phyloP scores from a whole-genome alignment of 176 grass and related monocot species.

The Poa pratensis region DNA sequence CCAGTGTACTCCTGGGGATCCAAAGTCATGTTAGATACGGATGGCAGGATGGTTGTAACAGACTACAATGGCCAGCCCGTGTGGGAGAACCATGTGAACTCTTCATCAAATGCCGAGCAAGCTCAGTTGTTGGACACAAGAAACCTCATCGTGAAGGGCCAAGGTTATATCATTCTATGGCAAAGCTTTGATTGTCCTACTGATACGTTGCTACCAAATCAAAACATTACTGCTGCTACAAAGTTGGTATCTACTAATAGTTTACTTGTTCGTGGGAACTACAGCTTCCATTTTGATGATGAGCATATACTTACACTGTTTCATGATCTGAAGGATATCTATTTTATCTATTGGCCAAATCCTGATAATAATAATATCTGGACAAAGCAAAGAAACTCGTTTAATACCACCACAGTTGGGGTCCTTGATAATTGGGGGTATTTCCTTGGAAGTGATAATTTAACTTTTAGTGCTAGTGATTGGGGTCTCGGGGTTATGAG shows the following conservation, averaged over 20 bases:
- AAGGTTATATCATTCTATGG: conserved; percentile 37
- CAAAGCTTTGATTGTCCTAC: conserved; percentile 50
- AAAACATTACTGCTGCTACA: conserved; percentile 33
- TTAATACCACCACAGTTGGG: not conserved
- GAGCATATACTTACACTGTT: conserved; percentile 34
- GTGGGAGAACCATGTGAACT: conserved; percentile 31
- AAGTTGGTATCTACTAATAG: conserved; percentile 39
- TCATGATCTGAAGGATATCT: conserved; percentile 37
- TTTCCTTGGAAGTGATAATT: conserved; percentile 24
- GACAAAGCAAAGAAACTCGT: not conserved
- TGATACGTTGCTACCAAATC: conserved; percentile 50
- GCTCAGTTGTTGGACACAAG: conserved; percentile 32
- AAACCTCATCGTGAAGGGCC: conserved; percentile 40
- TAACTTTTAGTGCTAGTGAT: conserved; percentile 32
- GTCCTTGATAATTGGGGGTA: conserved; percentile 18
- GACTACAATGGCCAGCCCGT: conserved; percentile 40
- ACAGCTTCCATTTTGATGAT: conserved; percentile 53
- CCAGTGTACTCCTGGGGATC: conserved; percentile 45
- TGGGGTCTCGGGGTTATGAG: conserved; percentile 36
- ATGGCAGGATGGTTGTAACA: conserved; percentile 40
- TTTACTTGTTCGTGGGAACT: conserved; percentile 29
- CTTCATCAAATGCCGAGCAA: not conserved
- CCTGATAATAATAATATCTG: not conserved
- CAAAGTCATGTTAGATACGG: conserved; percentile 6
- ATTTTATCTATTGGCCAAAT: conserved; percentile 54